Percentiles rank a stretch among this genome's conserved stretches.
Conservation (phyloP, 805 yeast genomes). For the Yarrowia sp. region DNA sequence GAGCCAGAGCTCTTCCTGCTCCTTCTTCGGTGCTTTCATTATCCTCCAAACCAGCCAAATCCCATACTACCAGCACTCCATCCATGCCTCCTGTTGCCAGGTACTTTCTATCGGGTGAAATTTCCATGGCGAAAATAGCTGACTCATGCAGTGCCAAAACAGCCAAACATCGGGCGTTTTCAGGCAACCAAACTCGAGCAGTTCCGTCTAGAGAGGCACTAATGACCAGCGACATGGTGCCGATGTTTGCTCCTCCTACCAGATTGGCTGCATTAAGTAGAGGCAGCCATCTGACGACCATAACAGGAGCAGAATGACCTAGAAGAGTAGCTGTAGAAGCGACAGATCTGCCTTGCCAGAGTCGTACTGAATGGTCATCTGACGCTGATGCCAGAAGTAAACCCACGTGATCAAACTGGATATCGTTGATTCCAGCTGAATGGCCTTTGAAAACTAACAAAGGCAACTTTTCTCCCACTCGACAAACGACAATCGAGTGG, state of each 20-base stretch:
- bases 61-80: conserved; percentile 48
- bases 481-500: conserved; percentile 55
- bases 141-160: conserved; percentile 47
- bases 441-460: conserved; percentile 64
- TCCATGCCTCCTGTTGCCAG: conserved; percentile 66
- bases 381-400: conserved; percentile 69
- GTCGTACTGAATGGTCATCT: conserved; percentile 68
- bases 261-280: conserved; percentile 8
- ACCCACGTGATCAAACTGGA: conserved; percentile 52
- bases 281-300: conserved; percentile 33
- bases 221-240: conserved; percentile 39
- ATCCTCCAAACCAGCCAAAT: conserved; percentile 25
- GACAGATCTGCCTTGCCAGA: conserved; percentile 77
- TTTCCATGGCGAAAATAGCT: conserved; percentile 53
- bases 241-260: neutral
- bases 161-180: conserved; percentile 37
- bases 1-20: conserved; percentile 19
- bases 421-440: conserved; percentile 52
- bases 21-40: conserved; percentile 5
- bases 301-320: conserved; percentile 36
- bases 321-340: conserved; percentile 32
- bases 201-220: conserved; percentile 71
- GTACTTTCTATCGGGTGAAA: conserved; percentile 51
- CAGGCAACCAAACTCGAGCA: conserved; percentile 64
- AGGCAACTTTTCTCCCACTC: conserved; percentile 49